Percentiles rank a stretch among this genome's conserved stretches.
Conservation (phyloP, 2,329 filamentous ascomycete species). For the Pseudopyrenochaeta lycopersici region DNA sequence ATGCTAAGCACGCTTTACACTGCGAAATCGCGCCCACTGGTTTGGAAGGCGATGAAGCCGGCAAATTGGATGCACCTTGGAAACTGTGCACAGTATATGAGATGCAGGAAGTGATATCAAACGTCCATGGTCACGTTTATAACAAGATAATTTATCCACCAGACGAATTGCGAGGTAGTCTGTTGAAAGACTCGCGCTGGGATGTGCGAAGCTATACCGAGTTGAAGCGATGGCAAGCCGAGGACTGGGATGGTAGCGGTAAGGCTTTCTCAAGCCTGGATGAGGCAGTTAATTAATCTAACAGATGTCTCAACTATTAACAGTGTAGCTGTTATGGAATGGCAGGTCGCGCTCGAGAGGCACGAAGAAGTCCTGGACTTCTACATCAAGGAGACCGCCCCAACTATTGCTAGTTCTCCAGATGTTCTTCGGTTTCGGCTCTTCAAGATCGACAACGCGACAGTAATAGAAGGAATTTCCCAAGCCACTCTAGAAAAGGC, state of each 20-base stretch:
- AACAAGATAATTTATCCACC: background rate
- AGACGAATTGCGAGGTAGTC: background rate
- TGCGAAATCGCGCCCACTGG: constrained; percentile 11
- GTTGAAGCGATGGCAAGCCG: constrained; percentile 12
- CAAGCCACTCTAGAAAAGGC: constrained; percentile 9
- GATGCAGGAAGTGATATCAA: constrained; percentile 3
- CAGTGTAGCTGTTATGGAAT: constrained; percentile 22
- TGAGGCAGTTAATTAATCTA: background rate
- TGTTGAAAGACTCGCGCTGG: constrained; percentile 3
- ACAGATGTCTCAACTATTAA: constrained; percentile 10
- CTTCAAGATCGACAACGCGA: constrained; percentile 15
- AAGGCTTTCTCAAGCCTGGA: background rate
- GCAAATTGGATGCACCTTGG: constrained; percentile 13
- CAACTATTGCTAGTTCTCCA: constrained; percentile 12
- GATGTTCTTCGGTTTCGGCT: constrained; percentile 17
- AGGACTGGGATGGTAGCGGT: constrained; percentile 17
- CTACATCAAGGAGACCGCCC: constrained; percentile 11
- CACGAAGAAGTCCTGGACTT: constrained; percentile 16
- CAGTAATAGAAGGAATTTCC: constrained; percentile 8
- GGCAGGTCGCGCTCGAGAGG: constrained; percentile 4
- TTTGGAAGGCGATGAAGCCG: constrained; percentile 9
- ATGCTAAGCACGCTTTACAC: background rate
- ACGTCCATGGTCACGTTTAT: background rate
- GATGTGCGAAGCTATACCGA: constrained; percentile 18
- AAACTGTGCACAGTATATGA: constrained; percentile 20